Evolutionary conservation across 2,329 filamentous ascomycete species (phyloP).

Genomic region (Fusarium sarcochroum): DNA sequence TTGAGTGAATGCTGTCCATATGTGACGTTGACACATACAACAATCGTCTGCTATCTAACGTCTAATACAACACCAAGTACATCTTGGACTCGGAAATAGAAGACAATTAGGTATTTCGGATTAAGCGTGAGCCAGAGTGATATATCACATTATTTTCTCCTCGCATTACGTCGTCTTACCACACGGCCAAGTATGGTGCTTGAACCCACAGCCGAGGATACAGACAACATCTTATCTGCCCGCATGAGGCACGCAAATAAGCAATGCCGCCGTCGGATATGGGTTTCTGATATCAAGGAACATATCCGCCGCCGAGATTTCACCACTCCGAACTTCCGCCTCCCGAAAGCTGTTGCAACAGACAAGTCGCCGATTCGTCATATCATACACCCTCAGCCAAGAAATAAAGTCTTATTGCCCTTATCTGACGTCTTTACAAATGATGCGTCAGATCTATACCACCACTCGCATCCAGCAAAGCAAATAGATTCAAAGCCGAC

Average conservation of each 20-base stretch:
- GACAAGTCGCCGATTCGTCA: not conserved
- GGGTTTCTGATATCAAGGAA: slow-evolving; percentile 1
- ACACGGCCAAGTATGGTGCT: slow-evolving; percentile 15
- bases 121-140: not conserved
- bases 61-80: too few species aligned
- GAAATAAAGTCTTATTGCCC: not conserved
- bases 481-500: slow-evolving; percentile 65
- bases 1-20: too few species aligned
- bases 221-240: not conserved
- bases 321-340: slow-evolving; percentile 26
- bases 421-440: slow-evolving; percentile 39
- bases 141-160: slow-evolving; percentile 4
- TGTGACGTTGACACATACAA: too few species aligned
- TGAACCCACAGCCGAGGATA: not conserved
- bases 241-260: slow-evolving; percentile 3
- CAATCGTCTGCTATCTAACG: too few species aligned
- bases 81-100: too few species aligned
- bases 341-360: not conserved
- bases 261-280: not conserved
- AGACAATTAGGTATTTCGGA: not conserved
- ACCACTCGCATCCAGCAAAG: slow-evolving; percentile 64
- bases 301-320: not conserved
- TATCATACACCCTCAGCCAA: not conserved
- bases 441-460: slow-evolving; percentile 66
- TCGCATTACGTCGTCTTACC: slow-evolving; percentile 6